phyloP scores from a whole-genome alignment of 805 yeast genomes.

The Candida awuae region DNA sequence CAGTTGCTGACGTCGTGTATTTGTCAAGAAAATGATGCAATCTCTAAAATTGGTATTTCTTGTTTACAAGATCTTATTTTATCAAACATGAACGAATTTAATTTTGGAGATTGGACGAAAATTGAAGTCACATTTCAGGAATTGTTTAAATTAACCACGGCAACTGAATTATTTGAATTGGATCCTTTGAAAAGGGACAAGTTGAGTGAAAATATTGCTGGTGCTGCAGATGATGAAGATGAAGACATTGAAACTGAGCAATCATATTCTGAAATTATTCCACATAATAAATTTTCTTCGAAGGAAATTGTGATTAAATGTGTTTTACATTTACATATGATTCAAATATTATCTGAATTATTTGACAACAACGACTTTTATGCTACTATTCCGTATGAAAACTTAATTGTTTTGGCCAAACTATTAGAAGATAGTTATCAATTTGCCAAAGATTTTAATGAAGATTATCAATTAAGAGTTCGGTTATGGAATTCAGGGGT shows the following conservation, averaged over 20 bases:
- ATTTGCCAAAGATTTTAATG: slow-evolving; percentile 83
- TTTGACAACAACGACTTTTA: slow-evolving; percentile 66
- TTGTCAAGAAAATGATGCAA: slow-evolving; percentile 94
- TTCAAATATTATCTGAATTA: slow-evolving; percentile 76
- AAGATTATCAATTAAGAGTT: slow-evolving; percentile 80
- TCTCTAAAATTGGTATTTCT: slow-evolving; percentile 88
- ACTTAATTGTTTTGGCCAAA: slow-evolving; percentile 51
- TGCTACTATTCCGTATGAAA: slow-evolving; percentile 55
- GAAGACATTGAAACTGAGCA: slow-evolving; percentile 13
- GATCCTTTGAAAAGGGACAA: slow-evolving; percentile 36
- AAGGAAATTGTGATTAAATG: slow-evolving; percentile 73
- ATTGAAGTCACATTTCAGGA: slow-evolving; percentile 56
- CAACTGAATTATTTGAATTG: slow-evolving; percentile 67
- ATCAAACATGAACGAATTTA: slow-evolving; percentile 64
- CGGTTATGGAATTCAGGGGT: slow-evolving; percentile 86
- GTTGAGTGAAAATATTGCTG: slow-evolving; percentile 24
- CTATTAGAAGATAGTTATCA: slow-evolving; percentile 62
- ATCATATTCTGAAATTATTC: slow-evolving; percentile 4
- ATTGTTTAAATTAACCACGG: slow-evolving; percentile 77
- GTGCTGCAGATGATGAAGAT: slow-evolving; percentile 9
- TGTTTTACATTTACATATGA: slow-evolving; percentile 81
- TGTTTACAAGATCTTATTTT: slow-evolving; percentile 74
- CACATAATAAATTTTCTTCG: slow-evolving; percentile 42
- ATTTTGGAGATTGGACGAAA: slow-evolving; percentile 63
- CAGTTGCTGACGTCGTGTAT: slow-evolving; percentile 77